Percentiles rank a stretch among this genome's conserved stretches.
These are phyloP conservation scores for Lolium perenne DNA, from an alignment of 176 grass and related monocot genomes.

Conservation along the genomic window DNA sequence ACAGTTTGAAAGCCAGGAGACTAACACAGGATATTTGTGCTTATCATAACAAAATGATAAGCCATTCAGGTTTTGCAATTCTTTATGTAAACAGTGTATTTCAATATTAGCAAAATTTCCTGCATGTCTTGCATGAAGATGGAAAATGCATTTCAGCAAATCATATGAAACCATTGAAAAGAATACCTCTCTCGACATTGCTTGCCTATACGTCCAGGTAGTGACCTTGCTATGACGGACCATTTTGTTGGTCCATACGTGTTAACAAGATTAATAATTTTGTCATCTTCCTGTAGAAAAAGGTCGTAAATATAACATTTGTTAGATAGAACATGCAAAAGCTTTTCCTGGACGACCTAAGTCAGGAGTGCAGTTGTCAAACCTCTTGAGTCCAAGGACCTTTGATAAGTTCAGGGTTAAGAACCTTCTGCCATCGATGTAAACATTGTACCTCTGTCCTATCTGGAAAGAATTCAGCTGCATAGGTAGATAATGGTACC, in stretches of 20 bases:
- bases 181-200: slow-evolving; percentile 94
- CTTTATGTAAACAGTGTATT: slow-evolving; percentile 4
- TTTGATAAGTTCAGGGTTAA: slow-evolving; percentile 98
- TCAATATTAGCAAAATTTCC: neutral
- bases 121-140: neutral
- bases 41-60: neutral
- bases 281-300: slow-evolving; percentile 83
- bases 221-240: slow-evolving; percentile 87
- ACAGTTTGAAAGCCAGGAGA: neutral
- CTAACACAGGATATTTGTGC: slow-evolving; percentile 9
- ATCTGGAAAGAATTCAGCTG: slow-evolving; percentile 87
- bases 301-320: slow-evolving; percentile 45
- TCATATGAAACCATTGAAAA: slow-evolving; percentile 28
- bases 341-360: slow-evolving; percentile 27
- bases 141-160: slow-evolving; percentile 3
- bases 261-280: slow-evolving; percentile 84
- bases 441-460: slow-evolving; percentile 99
- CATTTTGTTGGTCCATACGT: slow-evolving; percentile 97
- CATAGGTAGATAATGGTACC: slow-evolving; percentile 37
- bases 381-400: slow-evolving; percentile 96
- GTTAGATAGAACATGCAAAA: slow-evolving; percentile 29
- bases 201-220: slow-evolving; percentile 98
- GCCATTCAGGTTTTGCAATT: slow-evolving; percentile 7
- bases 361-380: slow-evolving; percentile 41
- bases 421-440: slow-evolving; percentile 98